Base-by-base conservation (phyloP, 2,329 filamentous ascomycete species). In the Leptosphaerulina australis region DNA sequence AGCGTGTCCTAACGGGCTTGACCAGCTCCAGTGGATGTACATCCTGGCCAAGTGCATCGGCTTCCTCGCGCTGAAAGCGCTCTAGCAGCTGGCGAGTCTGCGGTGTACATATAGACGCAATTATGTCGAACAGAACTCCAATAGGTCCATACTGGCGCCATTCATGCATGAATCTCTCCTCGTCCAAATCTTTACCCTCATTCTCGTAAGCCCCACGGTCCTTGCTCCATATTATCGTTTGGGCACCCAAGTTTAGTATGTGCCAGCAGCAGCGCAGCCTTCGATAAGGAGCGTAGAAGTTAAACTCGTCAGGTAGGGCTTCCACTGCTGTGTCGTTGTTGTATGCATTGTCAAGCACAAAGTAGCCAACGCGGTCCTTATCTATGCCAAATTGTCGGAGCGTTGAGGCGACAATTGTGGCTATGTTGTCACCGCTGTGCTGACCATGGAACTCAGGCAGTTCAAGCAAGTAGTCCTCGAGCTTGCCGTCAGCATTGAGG, bases 371-470 rank as follows among this genome's bases (percentile, higher is more conserved):
- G n/a, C 24, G 28, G 15, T 20, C n/a, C 12, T 35, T 26, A 18
- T 46, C 34, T 5, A 46, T 17, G 28, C 20, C 14, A 28, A 30
- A 46, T 12, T 17, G 9, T n/a, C 20, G 20, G 5, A 49, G 28
- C 20, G 28, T 41, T 41, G 37, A 11, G 9, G 29, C 17, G 21
- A 30, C 37, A 14, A 49, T 22, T 11, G 30, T n/a, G 4, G 28
- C 45, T 17, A 49, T 49, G 34, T 49, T 35, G 26, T 41, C 25
- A 28, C 45, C 37, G n/a, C 26, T 38, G 37, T 49, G 36, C 36
- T 22, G 20, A 8, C 45, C 45, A 24, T 49, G 37, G 14, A 41
- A 36, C 37, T 49, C 24, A 41, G 45, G 45, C 28, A 49, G 31
- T 6, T 29, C 37, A 25, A 49, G 37, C 15, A 49, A 15, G 37